Evolutionary conservation across 768 basidiomycete species (phyloP), one percentile per base, ranked within the genome.

Genomic region (Tricholoma matsutake): DNA sequence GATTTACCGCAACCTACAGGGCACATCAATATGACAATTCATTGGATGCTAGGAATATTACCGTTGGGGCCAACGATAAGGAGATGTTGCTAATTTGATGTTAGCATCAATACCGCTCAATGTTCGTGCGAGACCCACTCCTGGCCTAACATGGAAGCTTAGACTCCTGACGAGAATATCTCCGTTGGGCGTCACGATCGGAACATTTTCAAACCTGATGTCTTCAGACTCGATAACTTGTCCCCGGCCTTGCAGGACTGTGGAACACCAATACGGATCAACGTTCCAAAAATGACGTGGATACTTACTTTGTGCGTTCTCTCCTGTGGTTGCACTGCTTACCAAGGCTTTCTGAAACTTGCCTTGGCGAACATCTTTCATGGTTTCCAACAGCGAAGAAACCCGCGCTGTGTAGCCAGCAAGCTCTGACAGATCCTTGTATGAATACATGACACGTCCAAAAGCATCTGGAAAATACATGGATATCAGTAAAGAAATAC

Each of bases 341-440:
- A 97, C 88, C 13, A 95, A 80, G 28, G 86, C 87, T 75, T 98
- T 99, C 71, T 96, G 85, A 61, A 92, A 97, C 68, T 87, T 89
- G 29, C 94, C 94, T 54, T 83, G 76, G 61, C 86, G 85, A 22
- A 96, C 86, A 60, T 96, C 94, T 20, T 86, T 80, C 86, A 98
- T 96, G 0, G 94, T 94, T 58, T 96, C 92, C 8, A 99, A 82
- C 1, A 98, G 81, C 47, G 88, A 84, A 32, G 91, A 88, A 1
- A 99, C 96, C 13, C 96, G 87, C 1, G 93, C 85, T 2, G 96
- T 98, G 71, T 97, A 98, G 10, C 96, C 96, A 3, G 96, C 94
- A 34, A 99, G 84, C 71, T 99, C 96, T 4, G 94, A 87, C 4
- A 99, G 80, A 71, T 98, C 96, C 74, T 97, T 98, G 78, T 97